Conservation (phyloP, 768 basidiomycete species). For the Hypholoma fasciculare region DNA sequence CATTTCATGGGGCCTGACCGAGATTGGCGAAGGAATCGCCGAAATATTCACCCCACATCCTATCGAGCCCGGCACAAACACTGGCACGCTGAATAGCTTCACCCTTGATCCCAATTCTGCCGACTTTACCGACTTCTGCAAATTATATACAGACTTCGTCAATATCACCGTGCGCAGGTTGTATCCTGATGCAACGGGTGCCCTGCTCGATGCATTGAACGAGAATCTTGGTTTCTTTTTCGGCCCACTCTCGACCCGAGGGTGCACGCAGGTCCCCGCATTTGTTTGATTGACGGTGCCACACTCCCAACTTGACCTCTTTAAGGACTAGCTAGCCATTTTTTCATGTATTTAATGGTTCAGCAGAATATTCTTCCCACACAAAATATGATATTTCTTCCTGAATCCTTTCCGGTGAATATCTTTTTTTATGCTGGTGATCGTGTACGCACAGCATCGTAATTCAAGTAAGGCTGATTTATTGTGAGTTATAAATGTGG, state of each 20-base stretch:
- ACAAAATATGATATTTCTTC: too few species aligned
- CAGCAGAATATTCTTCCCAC: too few species aligned
- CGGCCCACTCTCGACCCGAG: slow-evolving; percentile 2
- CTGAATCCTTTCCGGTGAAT: too few species aligned
- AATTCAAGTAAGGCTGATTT: too few species aligned
- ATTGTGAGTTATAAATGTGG: too few species aligned
- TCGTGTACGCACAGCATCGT: too few species aligned
- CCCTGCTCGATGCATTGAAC: slow-evolving; percentile 16
- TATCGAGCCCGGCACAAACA: slow-evolving; percentile 19
- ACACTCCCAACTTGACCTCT: too few species aligned
- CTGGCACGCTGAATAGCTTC: slow-evolving; percentile 16
- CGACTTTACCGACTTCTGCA: slow-evolving; percentile 14
- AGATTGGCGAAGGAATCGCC: slow-evolving; percentile 6
- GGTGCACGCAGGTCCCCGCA: slow-evolving; percentile 15
- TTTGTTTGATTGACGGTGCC: slow-evolving; percentile 2
- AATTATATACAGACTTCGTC: slow-evolving; percentile 21
- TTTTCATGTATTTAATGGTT: too few species aligned
- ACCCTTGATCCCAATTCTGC: slow-evolving; percentile 18
- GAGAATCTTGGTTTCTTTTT: slow-evolving; percentile 15
- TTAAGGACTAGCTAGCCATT: too few species aligned
- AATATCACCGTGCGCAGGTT: slow-evolving; percentile 18
- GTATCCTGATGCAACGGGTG: slow-evolving; percentile 20
- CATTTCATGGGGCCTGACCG: not conserved
- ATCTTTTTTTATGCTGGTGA: too few species aligned
- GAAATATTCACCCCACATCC: slow-evolving; percentile 10